A percentile compares a stretch with the other conserved stretches of the same genome.
phyloP scores from a whole-genome alignment of 441 rosid species.

The Eutrema salsugineum region DNA sequence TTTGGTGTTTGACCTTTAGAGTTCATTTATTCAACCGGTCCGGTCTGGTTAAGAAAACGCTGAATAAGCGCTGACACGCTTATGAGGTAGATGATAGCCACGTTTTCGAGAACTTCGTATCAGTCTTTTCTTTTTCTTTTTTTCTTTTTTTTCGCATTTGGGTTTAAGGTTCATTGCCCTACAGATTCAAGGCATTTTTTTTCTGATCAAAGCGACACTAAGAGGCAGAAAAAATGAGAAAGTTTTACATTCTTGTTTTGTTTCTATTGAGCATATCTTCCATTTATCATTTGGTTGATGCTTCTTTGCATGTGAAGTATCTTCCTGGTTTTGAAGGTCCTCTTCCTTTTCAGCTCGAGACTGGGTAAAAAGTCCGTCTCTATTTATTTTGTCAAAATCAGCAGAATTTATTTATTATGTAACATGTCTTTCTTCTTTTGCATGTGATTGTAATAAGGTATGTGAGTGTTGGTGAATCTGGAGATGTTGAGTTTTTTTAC shows the following conservation, averaged over 20 bases:
- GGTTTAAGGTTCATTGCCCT: background rate
- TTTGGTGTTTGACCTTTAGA: too few species aligned
- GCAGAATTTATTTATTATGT: background rate
- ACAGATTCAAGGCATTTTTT: background rate
- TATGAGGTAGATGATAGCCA: too few species aligned
- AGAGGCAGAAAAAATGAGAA: conserved; percentile 10
- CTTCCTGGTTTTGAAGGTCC: conserved; percentile 75
- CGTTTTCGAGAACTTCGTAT: too few species aligned
- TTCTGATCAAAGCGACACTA: background rate
- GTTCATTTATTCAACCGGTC: too few species aligned
- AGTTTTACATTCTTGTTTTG: background rate
- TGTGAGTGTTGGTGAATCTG: conserved; percentile 61
- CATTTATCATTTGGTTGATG: conserved; percentile 12
- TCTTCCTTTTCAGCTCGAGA: conserved; percentile 76
- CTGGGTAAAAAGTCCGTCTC: conserved; percentile 34
- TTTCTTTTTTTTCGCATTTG: background rate
- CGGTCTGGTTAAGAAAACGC: too few species aligned
- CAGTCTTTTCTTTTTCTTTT: too few species aligned
- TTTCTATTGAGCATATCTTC: background rate
- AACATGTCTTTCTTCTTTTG: background rate
- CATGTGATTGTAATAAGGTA: conserved; percentile 44
- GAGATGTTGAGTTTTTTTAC: conserved; percentile 63
- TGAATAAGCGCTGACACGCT: too few species aligned
- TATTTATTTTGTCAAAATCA: too few species aligned
- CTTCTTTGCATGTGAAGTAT: conserved; percentile 36